A percentile compares a stretch with the other conserved stretches of the same genome.
phyloP scores from a whole-genome alignment of 306 rosid species.

The Erythrophleum fordii region DNA sequence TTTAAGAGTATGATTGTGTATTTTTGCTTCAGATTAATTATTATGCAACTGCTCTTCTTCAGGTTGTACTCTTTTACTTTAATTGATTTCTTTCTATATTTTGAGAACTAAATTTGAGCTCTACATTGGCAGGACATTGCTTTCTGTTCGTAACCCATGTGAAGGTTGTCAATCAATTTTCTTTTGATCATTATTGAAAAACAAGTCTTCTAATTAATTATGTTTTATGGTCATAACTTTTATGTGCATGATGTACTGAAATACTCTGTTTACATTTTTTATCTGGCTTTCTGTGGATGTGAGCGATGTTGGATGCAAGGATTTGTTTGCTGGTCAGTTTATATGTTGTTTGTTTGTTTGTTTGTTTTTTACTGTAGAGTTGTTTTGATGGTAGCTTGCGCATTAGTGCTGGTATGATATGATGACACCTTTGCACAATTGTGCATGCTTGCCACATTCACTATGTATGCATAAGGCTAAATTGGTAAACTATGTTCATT shows the following conservation, averaged over 20 bases:
- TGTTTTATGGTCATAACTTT: background rate
- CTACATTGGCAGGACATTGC: background rate
- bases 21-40: background rate
- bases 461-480: no score
- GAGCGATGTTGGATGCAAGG: no score
- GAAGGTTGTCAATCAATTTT: background rate
- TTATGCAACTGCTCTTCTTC: background rate
- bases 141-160: background rate
- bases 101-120: background rate
- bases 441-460: no score
- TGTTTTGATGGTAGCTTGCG: no score
- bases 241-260: background rate
- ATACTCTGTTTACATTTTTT: background rate
- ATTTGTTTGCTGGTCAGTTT: no score
- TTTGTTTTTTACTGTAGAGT: no score
- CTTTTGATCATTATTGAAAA: background rate
- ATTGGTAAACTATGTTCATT: no score
- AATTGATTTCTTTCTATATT: background rate
- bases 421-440: no score
- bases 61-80: background rate
- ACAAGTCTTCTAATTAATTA: background rate
- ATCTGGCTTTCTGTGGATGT: no score
- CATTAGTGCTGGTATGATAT: no score
- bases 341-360: no score
- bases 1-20: no score